Conservation (phyloP, 331 rosid genomes). For the Erythrophleum ivorense region DNA sequence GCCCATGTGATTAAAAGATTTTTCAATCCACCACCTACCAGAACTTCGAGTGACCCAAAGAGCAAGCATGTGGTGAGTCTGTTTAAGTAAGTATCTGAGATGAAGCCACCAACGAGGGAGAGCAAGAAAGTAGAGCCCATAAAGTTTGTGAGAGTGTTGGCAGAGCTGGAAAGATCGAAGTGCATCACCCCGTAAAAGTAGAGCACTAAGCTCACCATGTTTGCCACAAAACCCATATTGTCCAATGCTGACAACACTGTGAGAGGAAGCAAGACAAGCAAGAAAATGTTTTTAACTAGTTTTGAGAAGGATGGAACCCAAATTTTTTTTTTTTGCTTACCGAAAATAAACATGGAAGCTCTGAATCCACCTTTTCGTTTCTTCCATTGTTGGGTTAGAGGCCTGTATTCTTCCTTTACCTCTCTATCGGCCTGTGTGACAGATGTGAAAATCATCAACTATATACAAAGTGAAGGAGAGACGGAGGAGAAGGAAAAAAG, state of each 20-base stretch:
- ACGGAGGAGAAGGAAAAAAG: too few relatives aligned
- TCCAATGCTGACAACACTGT: slow-evolving; percentile 75
- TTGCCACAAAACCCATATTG: slow-evolving; percentile 87
- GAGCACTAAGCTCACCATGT: slow-evolving; percentile 79
- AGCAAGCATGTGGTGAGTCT: slow-evolving; percentile 69
- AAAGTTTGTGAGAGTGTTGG: slow-evolving; percentile 87
- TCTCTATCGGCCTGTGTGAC: slow-evolving; percentile 55
- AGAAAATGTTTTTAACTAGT: neutral
- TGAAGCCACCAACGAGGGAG: slow-evolving; percentile 78
- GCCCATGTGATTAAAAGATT: neutral
- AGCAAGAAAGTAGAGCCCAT: slow-evolving; percentile 84
- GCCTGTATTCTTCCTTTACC: slow-evolving; percentile 39
- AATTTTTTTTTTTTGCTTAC: slow-evolving; percentile 43
- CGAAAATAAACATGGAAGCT: slow-evolving; percentile 74
- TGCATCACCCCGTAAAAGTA: slow-evolving; percentile 75
- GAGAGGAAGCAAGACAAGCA: neutral
- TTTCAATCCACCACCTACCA: slow-evolving; percentile 46
- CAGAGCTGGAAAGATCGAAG: slow-evolving; percentile 67
- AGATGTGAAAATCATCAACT: slow-evolving; percentile 33
- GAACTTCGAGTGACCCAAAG: slow-evolving; percentile 68
- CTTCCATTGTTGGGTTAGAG: slow-evolving; percentile 45
- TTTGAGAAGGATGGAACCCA: slow-evolving; percentile 11
- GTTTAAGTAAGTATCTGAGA: slow-evolving; percentile 79
- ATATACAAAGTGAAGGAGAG: neutral
- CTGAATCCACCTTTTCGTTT: slow-evolving; percentile 68